phyloP scores from a whole-genome alignment of 1,284 basidiomycete species.

The Cutaneotrichosporon cavernicola region DNA sequence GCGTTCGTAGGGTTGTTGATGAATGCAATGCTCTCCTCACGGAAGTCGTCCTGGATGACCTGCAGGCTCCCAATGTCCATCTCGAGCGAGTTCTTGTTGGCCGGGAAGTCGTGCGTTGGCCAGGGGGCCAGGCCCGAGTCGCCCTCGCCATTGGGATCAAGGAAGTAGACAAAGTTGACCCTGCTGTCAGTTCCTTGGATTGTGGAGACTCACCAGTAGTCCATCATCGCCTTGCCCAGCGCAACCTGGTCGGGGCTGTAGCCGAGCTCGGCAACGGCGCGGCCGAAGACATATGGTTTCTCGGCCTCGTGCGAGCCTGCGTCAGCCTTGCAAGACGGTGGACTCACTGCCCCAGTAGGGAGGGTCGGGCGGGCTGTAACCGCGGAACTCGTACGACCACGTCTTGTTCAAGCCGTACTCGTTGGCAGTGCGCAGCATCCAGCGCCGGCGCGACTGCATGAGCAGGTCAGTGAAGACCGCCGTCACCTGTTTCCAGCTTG shows the following conservation, averaged over 20 bases:
- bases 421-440: conserved; percentile 34
- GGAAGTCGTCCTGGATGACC: conserved; percentile 43
- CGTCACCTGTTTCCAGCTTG: conserved; percentile 34
- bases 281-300: conserved; percentile 34
- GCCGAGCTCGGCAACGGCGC: conserved; percentile 15
- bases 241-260: conserved; percentile 23
- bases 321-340: neutral
- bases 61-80: conserved; percentile 33
- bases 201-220: conserved; percentile 40
- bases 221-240: conserved; percentile 26
- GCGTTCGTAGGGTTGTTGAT: conserved; percentile 28
- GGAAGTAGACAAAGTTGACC: conserved; percentile 47
- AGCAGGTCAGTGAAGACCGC: conserved; percentile 36
- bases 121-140: conserved; percentile 23
- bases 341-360: conserved; percentile 22
- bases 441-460: conserved; percentile 37
- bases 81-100: conserved; percentile 35
- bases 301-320: conserved; percentile 35
- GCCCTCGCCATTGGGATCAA: conserved; percentile 35
- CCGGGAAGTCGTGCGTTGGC: conserved; percentile 33
- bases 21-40: conserved; percentile 39
- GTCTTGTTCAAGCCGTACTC: conserved; percentile 31
- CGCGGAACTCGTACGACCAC: conserved; percentile 43
- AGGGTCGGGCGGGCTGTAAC: conserved; percentile 23
- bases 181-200: conserved; percentile 16